Evolutionary conservation across 225 moss, liverwort and hornwort species (phyloP).

Genomic region (Physcomitrellopsis africana): DNA sequence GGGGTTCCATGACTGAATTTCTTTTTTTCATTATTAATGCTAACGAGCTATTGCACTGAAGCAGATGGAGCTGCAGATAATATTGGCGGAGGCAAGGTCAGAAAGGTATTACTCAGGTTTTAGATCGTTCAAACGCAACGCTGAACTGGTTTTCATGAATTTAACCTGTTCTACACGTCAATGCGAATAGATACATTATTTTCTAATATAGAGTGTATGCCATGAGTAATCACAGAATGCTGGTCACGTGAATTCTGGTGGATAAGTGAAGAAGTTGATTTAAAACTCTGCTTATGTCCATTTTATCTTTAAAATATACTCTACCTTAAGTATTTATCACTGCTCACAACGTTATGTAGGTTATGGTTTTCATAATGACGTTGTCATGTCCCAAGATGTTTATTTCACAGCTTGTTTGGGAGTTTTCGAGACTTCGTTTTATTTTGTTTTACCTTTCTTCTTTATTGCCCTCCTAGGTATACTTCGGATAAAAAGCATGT

Average conservation of each 20-base stretch:
- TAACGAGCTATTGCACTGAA: slow-evolving; percentile 63
- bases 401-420: too few relatives aligned
- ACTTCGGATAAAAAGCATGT: too few relatives aligned
- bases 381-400: too few relatives aligned
- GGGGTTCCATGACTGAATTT: slow-evolving; percentile 21
- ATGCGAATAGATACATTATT: slow-evolving; percentile 21
- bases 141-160: slow-evolving; percentile 17
- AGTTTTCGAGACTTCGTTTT: too few relatives aligned
- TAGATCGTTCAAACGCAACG: neutral
- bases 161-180: neutral
- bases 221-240: neutral
- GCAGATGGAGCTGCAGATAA: slow-evolving; percentile 92
- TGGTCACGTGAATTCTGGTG: neutral
- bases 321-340: neutral
- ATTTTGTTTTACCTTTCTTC: too few relatives aligned
- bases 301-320: neutral
- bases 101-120: slow-evolving; percentile 59
- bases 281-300: neutral
- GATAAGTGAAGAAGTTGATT: neutral
- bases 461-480: too few relatives aligned
- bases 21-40: slow-evolving; percentile 30
- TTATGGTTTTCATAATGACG: neutral
- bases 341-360: slow-evolving; percentile 12
- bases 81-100: slow-evolving; percentile 78
- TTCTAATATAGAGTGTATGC: slow-evolving; percentile 3